phyloP scores from a whole-genome alignment of 2,329 filamentous ascomycete genomes.

The Calonectria naviculata region DNA sequence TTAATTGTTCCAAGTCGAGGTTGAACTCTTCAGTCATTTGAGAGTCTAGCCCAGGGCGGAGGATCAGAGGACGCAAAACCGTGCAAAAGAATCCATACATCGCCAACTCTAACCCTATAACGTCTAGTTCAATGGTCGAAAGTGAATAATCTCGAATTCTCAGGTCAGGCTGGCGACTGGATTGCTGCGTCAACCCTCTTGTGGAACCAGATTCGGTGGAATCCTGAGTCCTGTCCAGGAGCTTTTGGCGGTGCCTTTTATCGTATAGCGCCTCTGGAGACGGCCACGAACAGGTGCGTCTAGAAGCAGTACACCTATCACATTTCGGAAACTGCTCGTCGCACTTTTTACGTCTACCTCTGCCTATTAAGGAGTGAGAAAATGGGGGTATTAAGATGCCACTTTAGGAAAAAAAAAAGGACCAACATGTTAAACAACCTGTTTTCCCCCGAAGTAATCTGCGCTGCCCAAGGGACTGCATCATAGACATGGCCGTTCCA shows the following conservation, averaged over 20 bases:
- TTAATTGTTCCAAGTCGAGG: background rate
- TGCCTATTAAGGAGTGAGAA: too few relatives aligned
- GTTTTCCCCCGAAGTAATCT: background rate
- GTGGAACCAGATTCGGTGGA: background rate
- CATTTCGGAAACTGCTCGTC: background rate
- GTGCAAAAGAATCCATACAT: background rate
- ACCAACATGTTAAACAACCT: background rate
- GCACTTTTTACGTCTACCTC: background rate
- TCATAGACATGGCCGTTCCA: too few relatives aligned
- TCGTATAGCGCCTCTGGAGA: background rate
- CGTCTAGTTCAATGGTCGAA: background rate
- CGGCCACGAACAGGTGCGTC: background rate
- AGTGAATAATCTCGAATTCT: background rate
- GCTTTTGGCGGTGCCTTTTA: background rate
- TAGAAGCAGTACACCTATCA: background rate
- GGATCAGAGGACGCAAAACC: background rate
- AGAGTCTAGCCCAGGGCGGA: background rate
- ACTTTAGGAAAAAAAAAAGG: background rate
- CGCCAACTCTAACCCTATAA: background rate
- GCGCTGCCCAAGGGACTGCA: background rate
- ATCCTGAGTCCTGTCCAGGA: background rate
- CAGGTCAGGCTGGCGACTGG: background rate
- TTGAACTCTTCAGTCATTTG: background rate
- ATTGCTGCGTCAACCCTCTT: background rate
- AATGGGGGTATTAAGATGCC: background rate